phyloP scores from a whole-genome alignment of 352 stramenopile species.

The Phytophthora tubulina region DNA sequence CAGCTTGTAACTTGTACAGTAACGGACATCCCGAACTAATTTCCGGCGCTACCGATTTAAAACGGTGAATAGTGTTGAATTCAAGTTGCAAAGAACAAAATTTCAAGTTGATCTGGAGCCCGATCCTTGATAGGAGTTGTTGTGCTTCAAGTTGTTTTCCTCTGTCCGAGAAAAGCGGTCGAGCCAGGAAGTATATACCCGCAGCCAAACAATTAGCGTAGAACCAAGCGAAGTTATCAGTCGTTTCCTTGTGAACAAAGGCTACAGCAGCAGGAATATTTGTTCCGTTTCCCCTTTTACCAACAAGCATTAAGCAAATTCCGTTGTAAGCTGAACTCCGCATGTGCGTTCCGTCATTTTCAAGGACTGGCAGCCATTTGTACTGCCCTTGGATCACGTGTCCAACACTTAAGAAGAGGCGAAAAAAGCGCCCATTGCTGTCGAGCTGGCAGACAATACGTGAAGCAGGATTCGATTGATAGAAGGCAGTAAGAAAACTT shows the following conservation, averaged over 20 bases:
- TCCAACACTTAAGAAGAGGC: background rate
- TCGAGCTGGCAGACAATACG: background rate
- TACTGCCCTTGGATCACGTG: background rate
- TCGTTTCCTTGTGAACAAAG: background rate
- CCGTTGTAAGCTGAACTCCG: background rate
- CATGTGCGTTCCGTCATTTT: background rate
- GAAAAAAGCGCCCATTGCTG: background rate
- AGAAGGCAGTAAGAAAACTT: no score
- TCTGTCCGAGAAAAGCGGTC: background rate
- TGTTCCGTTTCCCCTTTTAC: background rate
- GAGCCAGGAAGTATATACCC: background rate
- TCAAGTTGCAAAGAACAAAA: background rate
- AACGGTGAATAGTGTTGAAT: background rate
- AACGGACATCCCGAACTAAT: background rate
- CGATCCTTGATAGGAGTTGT: background rate
- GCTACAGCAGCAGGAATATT: background rate
- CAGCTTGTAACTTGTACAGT: background rate
- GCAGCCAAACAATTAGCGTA: background rate
- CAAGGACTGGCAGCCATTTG: background rate
- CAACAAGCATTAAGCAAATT: background rate
- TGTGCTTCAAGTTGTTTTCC: background rate
- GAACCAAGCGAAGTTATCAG: constrained; percentile 8
- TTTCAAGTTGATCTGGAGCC: background rate
- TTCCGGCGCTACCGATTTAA: background rate
- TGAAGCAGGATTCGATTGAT: no score